These are phyloP conservation scores for Paragyromitra xinjiangensis DNA, from an alignment of 495 filamentous ascomycete genomes.

Conservation along the genomic window DNA sequence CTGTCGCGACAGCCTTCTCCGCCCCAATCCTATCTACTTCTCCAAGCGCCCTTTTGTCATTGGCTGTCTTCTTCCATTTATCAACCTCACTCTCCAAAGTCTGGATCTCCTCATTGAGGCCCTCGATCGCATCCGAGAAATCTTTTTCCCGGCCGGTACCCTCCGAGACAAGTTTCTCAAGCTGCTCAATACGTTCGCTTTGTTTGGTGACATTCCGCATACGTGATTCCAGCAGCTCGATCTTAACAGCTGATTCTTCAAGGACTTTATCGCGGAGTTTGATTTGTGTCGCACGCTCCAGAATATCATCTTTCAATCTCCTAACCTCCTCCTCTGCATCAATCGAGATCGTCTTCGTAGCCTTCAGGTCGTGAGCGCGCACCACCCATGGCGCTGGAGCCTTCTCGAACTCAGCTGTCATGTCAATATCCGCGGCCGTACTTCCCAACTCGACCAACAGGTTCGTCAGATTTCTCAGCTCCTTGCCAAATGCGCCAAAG, in stretches of 20 bases:
- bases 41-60: slow-evolving; percentile 69
- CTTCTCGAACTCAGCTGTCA: slow-evolving; percentile 85
- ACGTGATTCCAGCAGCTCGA: slow-evolving; percentile 85
- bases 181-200: slow-evolving; percentile 68
- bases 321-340: slow-evolving; percentile 83
- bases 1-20: slow-evolving; percentile 71
- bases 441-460: slow-evolving; percentile 76
- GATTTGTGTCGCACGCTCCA: slow-evolving; percentile 70
- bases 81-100: slow-evolving; percentile 66
- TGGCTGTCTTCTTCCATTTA: slow-evolving; percentile 77
- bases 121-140: slow-evolving; percentile 62
- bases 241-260: slow-evolving; percentile 82
- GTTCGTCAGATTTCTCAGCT: slow-evolving; percentile 70
- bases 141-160: slow-evolving; percentile 66
- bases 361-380: slow-evolving; percentile 79
- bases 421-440: slow-evolving; percentile 75
- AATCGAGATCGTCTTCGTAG: slow-evolving; percentile 76
- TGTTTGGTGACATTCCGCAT: slow-evolving; percentile 81
- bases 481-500: slow-evolving; percentile 73
- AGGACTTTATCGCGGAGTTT: slow-evolving; percentile 72
- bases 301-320: slow-evolving; percentile 75
- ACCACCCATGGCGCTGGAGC: slow-evolving; percentile 81
- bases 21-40: slow-evolving; percentile 63
- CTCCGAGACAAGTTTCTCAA: slow-evolving; percentile 69
- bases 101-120: slow-evolving; percentile 71